These are phyloP conservation scores for Solanum commersonii DNA, from an alignment of 257 asterid species.

Conservation along the genomic window DNA sequence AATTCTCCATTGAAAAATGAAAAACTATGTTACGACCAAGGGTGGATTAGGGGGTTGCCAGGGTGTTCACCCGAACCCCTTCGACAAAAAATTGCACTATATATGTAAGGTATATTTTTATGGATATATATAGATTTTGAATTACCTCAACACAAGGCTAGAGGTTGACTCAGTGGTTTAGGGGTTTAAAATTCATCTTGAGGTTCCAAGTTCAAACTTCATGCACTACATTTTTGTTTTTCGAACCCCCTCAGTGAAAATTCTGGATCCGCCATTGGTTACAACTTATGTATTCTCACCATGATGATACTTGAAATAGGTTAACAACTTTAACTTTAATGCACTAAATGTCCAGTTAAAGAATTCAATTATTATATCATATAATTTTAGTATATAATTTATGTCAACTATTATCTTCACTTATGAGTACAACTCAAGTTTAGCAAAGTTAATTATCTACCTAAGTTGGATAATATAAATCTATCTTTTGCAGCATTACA, in stretches of 20 bases:
- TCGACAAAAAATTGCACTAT: not conserved
- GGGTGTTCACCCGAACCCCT: not conserved
- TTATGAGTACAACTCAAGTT: not conserved
- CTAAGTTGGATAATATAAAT: not conserved
- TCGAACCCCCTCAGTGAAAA: not conserved
- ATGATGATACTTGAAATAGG: not conserved
- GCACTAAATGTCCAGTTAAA: not conserved
- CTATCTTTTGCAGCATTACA: not conserved
- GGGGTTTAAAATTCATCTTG: not conserved
- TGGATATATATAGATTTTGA: not conserved
- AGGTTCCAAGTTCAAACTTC: not conserved
- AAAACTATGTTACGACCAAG: not conserved
- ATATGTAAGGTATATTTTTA: not conserved
- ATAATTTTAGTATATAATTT: not conserved
- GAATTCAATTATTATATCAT: not conserved
- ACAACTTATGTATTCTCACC: not conserved
- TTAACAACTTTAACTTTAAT: not conserved
- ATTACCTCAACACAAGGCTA: too few species aligned
- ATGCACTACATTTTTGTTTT: not conserved
- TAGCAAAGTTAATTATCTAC: not conserved
- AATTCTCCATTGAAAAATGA: not conserved
- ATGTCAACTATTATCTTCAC: not conserved
- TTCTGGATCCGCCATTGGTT: not conserved
- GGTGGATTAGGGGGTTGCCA: not conserved
- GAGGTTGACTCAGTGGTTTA: not conserved